Evolutionary conservation across 1,284 basidiomycete species (phyloP).

Genomic region (Rhodotorula sp.): DNA sequence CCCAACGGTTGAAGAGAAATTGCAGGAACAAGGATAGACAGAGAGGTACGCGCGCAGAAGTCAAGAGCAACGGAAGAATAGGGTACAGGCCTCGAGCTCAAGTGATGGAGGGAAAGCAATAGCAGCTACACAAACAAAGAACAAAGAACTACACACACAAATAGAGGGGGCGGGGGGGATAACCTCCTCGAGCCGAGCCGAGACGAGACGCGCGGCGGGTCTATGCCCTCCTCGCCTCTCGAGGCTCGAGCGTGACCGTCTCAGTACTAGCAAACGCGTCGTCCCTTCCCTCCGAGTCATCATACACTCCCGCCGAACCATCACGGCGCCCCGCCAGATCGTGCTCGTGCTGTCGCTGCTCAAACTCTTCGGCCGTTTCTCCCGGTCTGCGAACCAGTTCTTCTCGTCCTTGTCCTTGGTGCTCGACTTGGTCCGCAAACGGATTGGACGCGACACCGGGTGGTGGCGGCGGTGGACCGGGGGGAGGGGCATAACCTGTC

Average conservation of each 20-base stretch:
- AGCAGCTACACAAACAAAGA: no score
- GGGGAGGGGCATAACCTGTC: not conserved
- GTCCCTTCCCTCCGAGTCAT: not conserved
- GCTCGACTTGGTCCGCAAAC: slow-evolving; percentile 25
- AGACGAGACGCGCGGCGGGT: no score
- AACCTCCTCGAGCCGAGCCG: no score
- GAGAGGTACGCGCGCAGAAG: no score
- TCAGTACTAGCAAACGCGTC: slow-evolving; percentile 24
- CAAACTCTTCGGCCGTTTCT: slow-evolving; percentile 25
- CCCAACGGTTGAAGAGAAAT: no score
- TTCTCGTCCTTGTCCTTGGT: not conserved
- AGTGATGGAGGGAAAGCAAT: no score
- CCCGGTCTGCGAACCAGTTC: slow-evolving; percentile 9
- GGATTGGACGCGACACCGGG: slow-evolving; percentile 9
- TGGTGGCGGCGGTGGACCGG: not conserved
- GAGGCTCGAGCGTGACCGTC: slow-evolving; percentile 33
- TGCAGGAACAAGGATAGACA: no score
- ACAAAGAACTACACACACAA: no score
- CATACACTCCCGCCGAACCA: not conserved
- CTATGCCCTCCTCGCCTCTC: not conserved
- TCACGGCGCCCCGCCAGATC: not conserved
- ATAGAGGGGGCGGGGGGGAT: no score
- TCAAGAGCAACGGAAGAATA: no score
- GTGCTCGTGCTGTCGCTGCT: slow-evolving; percentile 22
- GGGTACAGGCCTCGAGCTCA: no score